A percentile compares a stretch with the other conserved stretches of the same genome.
These are phyloP conservation scores for Exobasidium rhododendri DNA, from an alignment of 1,284 basidiomycete species.

Conservation along the genomic window DNA sequence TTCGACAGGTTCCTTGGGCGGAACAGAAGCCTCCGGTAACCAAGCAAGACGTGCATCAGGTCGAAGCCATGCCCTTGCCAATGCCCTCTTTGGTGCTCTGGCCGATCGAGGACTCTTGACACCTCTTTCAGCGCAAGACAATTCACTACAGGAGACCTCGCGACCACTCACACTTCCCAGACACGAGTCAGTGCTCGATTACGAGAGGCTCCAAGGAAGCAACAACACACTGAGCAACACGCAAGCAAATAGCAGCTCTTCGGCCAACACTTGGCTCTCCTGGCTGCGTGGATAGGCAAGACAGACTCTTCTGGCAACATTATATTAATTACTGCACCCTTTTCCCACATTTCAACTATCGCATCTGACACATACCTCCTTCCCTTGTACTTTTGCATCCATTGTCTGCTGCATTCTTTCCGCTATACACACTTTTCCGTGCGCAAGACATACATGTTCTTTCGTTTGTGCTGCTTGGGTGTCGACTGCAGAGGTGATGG, in stretches of 20 bases:
- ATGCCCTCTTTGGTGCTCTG: constrained; percentile 40
- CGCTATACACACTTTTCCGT: too few relatives aligned
- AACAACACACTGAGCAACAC: not conserved
- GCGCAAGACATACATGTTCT: too few relatives aligned
- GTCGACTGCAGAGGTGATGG: too few relatives aligned
- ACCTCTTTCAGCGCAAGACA: constrained; percentile 19
- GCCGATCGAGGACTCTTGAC: constrained; percentile 36
- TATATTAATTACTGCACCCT: too few relatives aligned
- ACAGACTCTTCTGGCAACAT: too few relatives aligned
- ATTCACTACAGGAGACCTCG: not conserved
- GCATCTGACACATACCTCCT: too few relatives aligned
- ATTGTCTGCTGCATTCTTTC: too few relatives aligned
- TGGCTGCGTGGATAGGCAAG: not conserved
- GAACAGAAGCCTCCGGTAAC: constrained; percentile 2
- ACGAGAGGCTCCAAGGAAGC: not conserved
- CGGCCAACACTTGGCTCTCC: not conserved
- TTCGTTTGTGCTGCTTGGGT: too few relatives aligned
- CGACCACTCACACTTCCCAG: not conserved
- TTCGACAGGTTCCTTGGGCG: constrained; percentile 7
- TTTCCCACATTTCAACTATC: too few relatives aligned
- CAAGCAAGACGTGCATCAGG: constrained; percentile 30
- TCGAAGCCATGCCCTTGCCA: constrained; percentile 35
- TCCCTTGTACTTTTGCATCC: too few relatives aligned
- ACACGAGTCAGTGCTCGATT: not conserved
- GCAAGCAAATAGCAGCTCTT: not conserved